Conservation (phyloP, 441 rosid genomes). For the Gossypium aridum region DNA sequence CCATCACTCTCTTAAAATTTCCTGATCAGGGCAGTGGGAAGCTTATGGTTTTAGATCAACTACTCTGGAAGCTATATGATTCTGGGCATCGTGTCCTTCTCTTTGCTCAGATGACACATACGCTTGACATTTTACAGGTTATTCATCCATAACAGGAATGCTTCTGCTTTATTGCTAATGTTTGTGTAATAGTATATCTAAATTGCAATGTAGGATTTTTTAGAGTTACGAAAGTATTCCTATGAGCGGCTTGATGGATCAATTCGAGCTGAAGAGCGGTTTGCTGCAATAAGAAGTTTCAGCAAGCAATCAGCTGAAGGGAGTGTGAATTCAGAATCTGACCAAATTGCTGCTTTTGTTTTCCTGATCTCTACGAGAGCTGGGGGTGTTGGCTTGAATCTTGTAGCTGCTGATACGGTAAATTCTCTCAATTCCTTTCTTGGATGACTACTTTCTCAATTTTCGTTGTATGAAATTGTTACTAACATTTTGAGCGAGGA, state of each 20-base stretch:
- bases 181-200: slow-evolving; percentile 9
- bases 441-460: background rate
- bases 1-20: slow-evolving; percentile 2
- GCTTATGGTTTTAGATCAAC: slow-evolving; percentile 64
- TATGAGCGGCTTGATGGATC: slow-evolving; percentile 98
- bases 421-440: slow-evolving; percentile 18
- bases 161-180: slow-evolving; percentile 7
- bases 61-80: slow-evolving; percentile 55
- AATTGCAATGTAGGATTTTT: slow-evolving; percentile 50
- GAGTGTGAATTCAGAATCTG: slow-evolving; percentile 11
- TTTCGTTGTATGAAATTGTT: background rate
- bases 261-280: slow-evolving; percentile 86
- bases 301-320: slow-evolving; percentile 34
- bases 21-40: slow-evolving; percentile 75
- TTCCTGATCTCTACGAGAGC: slow-evolving; percentile 93
- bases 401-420: slow-evolving; percentile 86
- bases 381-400: slow-evolving; percentile 94
- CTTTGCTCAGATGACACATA: slow-evolving; percentile 88
- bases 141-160: background rate
- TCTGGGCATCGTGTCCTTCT: slow-evolving; percentile 83
- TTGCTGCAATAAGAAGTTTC: slow-evolving; percentile 89
- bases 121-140: slow-evolving; percentile 92
- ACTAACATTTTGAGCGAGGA: background rate
- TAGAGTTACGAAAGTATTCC: slow-evolving; percentile 72
- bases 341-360: slow-evolving; percentile 52